phyloP scores from a whole-genome alignment of 257 asterid species.

The Nicotiana paniculata region DNA sequence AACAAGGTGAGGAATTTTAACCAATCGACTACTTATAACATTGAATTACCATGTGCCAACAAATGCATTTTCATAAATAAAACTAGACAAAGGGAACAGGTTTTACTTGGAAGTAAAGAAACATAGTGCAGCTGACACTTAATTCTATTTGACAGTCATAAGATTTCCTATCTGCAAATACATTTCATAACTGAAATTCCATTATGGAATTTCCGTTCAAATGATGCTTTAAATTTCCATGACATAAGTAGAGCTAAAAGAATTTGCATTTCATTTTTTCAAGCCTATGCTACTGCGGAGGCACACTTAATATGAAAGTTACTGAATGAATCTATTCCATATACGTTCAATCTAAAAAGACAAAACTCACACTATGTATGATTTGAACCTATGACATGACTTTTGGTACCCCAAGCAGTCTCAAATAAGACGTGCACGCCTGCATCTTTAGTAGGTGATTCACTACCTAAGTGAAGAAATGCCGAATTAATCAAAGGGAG shows the following conservation, averaged over 20 bases:
- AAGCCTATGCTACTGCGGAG: not conserved
- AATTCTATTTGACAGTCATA: not conserved
- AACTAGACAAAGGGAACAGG: not conserved
- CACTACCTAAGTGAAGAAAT: not conserved
- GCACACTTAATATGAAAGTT: not conserved
- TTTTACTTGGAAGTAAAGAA: not conserved
- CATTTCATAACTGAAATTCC: slow-evolving; percentile 1
- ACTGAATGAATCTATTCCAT: not conserved
- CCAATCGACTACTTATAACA: not conserved
- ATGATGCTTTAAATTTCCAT: not conserved
- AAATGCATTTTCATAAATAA: not conserved
- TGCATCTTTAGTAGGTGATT: not conserved
- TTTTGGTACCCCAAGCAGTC: not conserved
- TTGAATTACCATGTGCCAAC: not conserved
- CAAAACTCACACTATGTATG: not conserved
- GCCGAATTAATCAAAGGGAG: not conserved
- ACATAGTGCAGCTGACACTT: not conserved
- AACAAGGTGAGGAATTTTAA: not conserved
- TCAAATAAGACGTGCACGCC: not conserved
- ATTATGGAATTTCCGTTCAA: not conserved
- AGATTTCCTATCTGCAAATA: not conserved
- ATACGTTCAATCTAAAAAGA: not conserved
- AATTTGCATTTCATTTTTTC: not conserved
- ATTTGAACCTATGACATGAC: not conserved
- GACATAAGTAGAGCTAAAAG: not conserved